phyloP scores from a whole-genome alignment of 495 filamentous ascomycete genomes.

The Pseudotulostoma volvatum region DNA sequence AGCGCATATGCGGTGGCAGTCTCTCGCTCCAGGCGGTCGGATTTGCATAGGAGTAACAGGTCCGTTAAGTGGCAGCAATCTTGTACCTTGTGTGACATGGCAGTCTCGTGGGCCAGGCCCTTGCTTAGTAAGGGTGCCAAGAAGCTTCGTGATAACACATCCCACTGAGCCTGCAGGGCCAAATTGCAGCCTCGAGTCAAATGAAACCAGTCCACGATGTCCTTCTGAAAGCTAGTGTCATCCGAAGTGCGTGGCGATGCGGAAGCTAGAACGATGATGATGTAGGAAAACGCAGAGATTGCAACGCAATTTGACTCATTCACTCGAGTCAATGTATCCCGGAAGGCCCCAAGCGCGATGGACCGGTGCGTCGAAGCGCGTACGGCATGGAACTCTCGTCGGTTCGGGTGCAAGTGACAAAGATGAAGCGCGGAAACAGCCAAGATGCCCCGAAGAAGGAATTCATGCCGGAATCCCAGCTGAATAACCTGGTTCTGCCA shows the following conservation, averaged over 20 bases:
- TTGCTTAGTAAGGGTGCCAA: constrained; percentile 14
- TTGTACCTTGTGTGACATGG: constrained; percentile 12
- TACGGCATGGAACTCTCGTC: constrained; percentile 7
- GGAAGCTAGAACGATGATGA: constrained; percentile 30
- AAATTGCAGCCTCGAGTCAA: constrained; percentile 16
- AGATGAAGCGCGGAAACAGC: constrained; percentile 23
- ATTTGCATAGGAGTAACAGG: constrained; percentile 16
- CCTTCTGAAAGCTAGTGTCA: constrained; percentile 16
- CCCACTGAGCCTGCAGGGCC: constrained; percentile 6
- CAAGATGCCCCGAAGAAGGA: constrained; percentile 19
- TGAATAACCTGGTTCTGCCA: constrained; percentile 12
- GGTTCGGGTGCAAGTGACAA: constrained; percentile 10
- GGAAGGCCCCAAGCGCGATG: constrained; percentile 20
- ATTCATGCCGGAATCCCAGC: constrained; percentile 17
- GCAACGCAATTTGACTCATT: constrained; percentile 26
- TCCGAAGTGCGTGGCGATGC: constrained; percentile 16
- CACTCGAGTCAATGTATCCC: constrained; percentile 12
- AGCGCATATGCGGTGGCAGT: constrained; percentile 26
- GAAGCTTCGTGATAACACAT: neutral
- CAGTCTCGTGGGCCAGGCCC: constrained; percentile 14
- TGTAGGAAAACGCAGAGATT: constrained; percentile 28
- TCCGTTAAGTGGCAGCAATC: constrained; percentile 9
- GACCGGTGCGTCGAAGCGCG: constrained; percentile 20
- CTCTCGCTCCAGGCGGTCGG: constrained; percentile 11
- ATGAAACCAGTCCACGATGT: constrained; percentile 27